These are phyloP conservation scores for Tagetes erecta DNA, from an alignment of 129 eudicot species.

Conservation along the genomic window DNA sequence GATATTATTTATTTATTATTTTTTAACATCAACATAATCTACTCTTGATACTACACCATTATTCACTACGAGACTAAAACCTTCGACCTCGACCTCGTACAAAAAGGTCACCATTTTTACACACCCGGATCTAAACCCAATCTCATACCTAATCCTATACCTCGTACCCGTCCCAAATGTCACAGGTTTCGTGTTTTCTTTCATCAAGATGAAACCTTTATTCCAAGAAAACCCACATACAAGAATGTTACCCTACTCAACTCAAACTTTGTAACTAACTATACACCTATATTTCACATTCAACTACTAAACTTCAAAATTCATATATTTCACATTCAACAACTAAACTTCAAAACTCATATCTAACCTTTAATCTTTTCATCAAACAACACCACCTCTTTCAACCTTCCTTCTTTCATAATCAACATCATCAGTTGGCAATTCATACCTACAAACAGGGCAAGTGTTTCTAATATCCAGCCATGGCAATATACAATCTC, in stretches of 20 bases:
- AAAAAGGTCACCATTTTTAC: too few species aligned
- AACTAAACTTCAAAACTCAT: slow-evolving; percentile 25
- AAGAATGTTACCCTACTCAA: slow-evolving; percentile 22
- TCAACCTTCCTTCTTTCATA: slow-evolving; percentile 53
- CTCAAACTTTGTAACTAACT: slow-evolving; percentile 13
- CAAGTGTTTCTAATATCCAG: slow-evolving; percentile 68
- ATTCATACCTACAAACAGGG: slow-evolving; percentile 71
- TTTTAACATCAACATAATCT: too few species aligned
- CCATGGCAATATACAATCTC: slow-evolving; percentile 77
- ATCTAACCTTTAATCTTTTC: slow-evolving; percentile 23
- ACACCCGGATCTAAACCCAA: too few species aligned
- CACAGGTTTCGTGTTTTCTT: too few species aligned
- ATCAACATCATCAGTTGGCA: slow-evolving; percentile 70
- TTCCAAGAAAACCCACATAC: slow-evolving; percentile 26
- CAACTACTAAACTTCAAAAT: slow-evolving; percentile 5
- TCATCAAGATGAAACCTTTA: neutral
- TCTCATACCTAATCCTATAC: too few species aligned
- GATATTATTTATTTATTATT: too few species aligned
- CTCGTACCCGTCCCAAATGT: too few species aligned
- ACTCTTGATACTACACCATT: too few species aligned
- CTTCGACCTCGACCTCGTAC: too few species aligned
- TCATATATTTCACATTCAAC: slow-evolving; percentile 30
- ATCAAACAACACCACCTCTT: slow-evolving; percentile 34
- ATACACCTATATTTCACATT: slow-evolving; percentile 33
- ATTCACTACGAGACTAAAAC: too few species aligned